A percentile compares a stretch with the other conserved stretches of the same genome.
These are phyloP conservation scores for Begonia loranthoides DNA, from an alignment of 306 rosid genomes.

Conservation along the genomic window DNA sequence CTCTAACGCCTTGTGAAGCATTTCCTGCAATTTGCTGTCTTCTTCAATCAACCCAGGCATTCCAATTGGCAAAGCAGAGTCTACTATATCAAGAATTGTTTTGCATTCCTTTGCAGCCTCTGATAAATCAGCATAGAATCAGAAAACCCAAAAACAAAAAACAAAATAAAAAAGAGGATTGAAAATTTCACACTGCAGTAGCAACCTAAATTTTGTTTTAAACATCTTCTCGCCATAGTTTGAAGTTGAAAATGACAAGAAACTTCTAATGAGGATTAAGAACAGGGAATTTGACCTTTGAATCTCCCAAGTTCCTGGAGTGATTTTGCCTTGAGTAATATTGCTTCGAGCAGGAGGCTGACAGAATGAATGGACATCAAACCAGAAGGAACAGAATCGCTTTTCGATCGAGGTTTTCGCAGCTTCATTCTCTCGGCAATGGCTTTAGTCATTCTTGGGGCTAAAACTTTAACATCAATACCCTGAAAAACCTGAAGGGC, in stretches of 20 bases:
- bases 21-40: slow-evolving; percentile 80
- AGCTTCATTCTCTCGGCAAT: slow-evolving; percentile 49
- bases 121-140: slow-evolving; percentile 26
- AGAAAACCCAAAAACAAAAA: slow-evolving; percentile 6
- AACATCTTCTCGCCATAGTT: too few relatives aligned
- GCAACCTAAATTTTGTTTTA: too few relatives aligned
- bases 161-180: neutral
- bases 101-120: slow-evolving; percentile 86
- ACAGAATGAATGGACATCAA: slow-evolving; percentile 90
- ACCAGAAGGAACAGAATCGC: slow-evolving; percentile 29
- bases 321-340: slow-evolving; percentile 77
- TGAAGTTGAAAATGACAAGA: too few relatives aligned
- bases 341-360: slow-evolving; percentile 87
- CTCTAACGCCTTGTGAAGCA: slow-evolving; percentile 69
- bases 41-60: slow-evolving; percentile 46
- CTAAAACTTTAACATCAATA: slow-evolving; percentile 46
- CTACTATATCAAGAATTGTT: slow-evolving; percentile 64
- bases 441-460: slow-evolving; percentile 65
- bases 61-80: slow-evolving; percentile 73
- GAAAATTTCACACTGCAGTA: neutral
- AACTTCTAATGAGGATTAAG: neutral
- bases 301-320: slow-evolving; percentile 56
- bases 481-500: slow-evolving; percentile 93
- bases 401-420: slow-evolving; percentile 39
- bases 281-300: slow-evolving; percentile 29